Evolutionary conservation across 2,329 filamentous ascomycete genomes (phyloP), one percentile per base, ranked within the genome.

Genomic region (Fusarium sp.): DNA sequence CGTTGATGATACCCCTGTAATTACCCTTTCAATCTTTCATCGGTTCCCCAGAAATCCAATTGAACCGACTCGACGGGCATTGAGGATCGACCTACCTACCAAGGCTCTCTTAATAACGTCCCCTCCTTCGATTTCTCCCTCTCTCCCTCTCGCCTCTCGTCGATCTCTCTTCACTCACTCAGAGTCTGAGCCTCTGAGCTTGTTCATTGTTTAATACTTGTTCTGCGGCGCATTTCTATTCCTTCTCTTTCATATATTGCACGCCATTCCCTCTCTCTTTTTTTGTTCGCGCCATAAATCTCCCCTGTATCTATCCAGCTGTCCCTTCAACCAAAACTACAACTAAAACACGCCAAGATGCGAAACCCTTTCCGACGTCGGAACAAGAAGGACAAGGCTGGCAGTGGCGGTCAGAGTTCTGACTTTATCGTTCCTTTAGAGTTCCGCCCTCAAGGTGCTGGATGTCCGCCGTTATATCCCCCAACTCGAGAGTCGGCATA

Each of bases 401-500:
- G 72, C 55, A 70, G 74, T 34, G 58, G 55, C 38, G 50, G 67
- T 46, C 67, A 69, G 54, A 72, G 66, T 52, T 66, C 70, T 57
- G 68, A 74, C 23, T 69, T 69, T 36, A 46, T 60, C 26, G 56
- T 78, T 45, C 76, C 78, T 13, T 62, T 72, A 23, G 75, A 79
- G 40, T 70, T 77, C 46, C 77, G 74, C n/a, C 69, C 76, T 47
- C 58, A 64, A 16, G 72, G 66, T 40, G 67, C 62, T 69, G 64
- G 73, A 41, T 69, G 72, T 30, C 62, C 73, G 18, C 73, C 70
- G 52, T 69, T 73, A 26, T 79, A 77, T 62, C 78, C 78, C 57
- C 81, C 82, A 10, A 83, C 80, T 7, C 70, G 71, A 26, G 71
- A 75, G 30, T 86, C 85, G 8, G 80, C 82, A 15, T 74, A 74